Evolutionary conservation across 164 flowering plant species (phyloP), one percentile per base, ranked within the genome.

Genomic region (Piper longum): DNA sequence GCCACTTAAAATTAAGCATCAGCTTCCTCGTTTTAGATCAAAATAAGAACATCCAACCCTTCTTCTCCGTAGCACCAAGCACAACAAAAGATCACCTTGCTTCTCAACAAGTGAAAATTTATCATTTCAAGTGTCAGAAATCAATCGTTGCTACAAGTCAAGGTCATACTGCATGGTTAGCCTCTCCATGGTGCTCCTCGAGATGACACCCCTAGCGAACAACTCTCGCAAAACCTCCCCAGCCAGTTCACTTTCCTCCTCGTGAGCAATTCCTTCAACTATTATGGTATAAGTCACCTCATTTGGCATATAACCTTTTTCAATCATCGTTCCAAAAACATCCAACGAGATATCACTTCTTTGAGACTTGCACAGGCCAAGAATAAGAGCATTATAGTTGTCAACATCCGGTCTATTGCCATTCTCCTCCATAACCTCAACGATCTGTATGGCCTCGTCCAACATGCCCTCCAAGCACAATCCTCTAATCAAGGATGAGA

Each of bases 401-500:
- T 82, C 91, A 12, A 79, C 68, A 64, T 78, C 86, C 4, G 87
- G 85, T 77, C 59, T 72, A 57, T 62, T 66, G 5, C 74, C 69
- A 62, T 71, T 71, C 67, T 88, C 95, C 71, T 88, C 96, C 95
- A 90, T 76, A 9, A 83, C 63, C 7, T n/a, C 41, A 42, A 85
- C 76, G n/a, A 93, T 76, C 70, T 73, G 77, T 64, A 84, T 57
- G 6, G 91, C 98, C 64, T 73, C 92, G 57, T 81, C 76, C 7
- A 90, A 60, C 97, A 88, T 85, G 62, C 90, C 88, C 69, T 93
- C 97, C 80, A 72, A 4, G 61, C 96, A 93, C 55, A 93, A 59
- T n/a, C 98, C 96, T 74, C 87, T 77, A 61, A 90, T 82, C 72
- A 90, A 67, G 17, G 90, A 81, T 7, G 95, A 86, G 70, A 81